Percentiles rank a stretch among this genome's conserved stretches.
phyloP scores from a whole-genome alignment of 495 filamentous ascomycete genomes.

The Lasiosphaeria hispida region DNA sequence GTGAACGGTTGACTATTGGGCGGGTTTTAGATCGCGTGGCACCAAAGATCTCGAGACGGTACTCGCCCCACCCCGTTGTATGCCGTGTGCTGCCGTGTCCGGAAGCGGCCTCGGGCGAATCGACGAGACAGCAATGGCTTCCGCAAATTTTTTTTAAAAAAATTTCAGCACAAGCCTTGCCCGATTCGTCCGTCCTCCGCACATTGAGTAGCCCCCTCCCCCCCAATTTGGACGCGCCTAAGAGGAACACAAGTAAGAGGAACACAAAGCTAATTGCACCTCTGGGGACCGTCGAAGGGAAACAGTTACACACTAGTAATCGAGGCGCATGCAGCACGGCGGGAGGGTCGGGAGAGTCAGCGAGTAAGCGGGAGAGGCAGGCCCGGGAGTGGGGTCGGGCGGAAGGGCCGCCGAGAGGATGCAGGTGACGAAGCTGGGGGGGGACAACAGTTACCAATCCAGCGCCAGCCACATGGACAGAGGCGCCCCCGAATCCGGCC shows the following conservation, averaged over 20 bases:
- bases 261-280: too few species aligned
- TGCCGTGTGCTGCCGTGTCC: not conserved
- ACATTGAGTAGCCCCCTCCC: too few species aligned
- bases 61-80: conserved; percentile 3
- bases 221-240: too few species aligned
- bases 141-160: too few species aligned
- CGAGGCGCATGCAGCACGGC: not conserved
- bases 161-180: too few species aligned
- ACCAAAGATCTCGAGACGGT: conserved; percentile 12
- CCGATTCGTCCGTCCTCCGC: too few species aligned
- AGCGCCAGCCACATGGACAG: not conserved
- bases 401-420: not conserved
- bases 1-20: not conserved
- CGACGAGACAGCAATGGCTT: too few species aligned
- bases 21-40: conserved; percentile 12
- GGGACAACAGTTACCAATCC: not conserved
- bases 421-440: not conserved
- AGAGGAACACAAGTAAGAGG: too few species aligned
- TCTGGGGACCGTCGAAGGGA: too few species aligned
- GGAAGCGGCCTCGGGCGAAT: too few species aligned
- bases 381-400: not conserved
- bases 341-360: not conserved
- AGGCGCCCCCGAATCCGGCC: not conserved
- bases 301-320: too few species aligned
- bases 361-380: not conserved